These are phyloP conservation scores for Globisporangium paroecandrum DNA, from an alignment of 352 stramenopile species.

Conservation along the genomic window DNA sequence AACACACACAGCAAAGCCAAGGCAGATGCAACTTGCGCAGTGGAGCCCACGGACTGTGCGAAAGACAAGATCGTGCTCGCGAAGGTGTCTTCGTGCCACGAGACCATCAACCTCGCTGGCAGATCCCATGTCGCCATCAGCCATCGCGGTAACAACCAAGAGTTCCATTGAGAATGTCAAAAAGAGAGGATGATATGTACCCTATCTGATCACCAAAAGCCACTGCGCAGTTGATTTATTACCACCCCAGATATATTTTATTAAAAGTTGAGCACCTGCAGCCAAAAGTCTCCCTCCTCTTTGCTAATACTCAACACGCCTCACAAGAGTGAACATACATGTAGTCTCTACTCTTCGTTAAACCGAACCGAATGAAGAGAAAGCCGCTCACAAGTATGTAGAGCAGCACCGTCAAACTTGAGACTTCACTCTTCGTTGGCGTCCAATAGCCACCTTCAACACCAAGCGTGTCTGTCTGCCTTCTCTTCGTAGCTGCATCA, in stretches of 20 bases:
- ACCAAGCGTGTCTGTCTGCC: not conserved
- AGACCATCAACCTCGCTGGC: constrained; percentile 9
- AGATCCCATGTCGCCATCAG: constrained; percentile 9
- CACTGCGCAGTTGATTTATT: constrained; percentile 10
- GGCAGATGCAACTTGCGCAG: constrained; percentile 18
- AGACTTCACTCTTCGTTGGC: not conserved
- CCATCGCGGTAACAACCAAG: constrained; percentile 22
- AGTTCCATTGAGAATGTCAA: constrained; percentile 13
- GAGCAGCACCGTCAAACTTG: not conserved
- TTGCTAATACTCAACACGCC: not conserved
- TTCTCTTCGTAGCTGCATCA: not conserved
- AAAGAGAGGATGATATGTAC: not conserved
- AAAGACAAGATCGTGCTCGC: constrained; percentile 62
- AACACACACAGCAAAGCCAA: constrained; percentile 26
- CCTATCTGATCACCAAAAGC: not conserved
- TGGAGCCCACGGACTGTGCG: constrained; percentile 42
- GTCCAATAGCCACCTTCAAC: not conserved
- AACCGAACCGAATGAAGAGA: not conserved
- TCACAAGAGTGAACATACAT: not conserved
- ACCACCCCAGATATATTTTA: constrained; percentile 13
- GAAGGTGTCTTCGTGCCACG: constrained; percentile 34
- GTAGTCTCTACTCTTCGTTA: not conserved
- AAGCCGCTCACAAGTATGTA: not conserved
- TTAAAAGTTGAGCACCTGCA: constrained; percentile 4
- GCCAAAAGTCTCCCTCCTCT: not conserved